Evolutionary conservation across 75 land plant species (phyloP).

Genomic region (Pinus taeda): DNA sequence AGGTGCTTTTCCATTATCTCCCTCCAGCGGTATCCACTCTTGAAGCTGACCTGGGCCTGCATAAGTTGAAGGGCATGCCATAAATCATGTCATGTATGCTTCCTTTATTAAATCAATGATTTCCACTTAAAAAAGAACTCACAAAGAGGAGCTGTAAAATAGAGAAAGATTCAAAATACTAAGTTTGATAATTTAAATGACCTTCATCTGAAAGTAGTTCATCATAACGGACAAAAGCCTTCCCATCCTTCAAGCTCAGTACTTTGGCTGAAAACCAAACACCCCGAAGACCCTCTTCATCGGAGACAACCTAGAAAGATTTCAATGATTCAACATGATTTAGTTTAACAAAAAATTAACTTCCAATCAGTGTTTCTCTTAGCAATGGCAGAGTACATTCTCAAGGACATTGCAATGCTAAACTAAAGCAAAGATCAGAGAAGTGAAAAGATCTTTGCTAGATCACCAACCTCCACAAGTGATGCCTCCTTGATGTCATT

Average conservation of each 20-base stretch:
- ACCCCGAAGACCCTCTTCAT: conserved; percentile 50
- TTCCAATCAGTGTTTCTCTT: background rate
- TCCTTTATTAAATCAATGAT: background rate
- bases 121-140: background rate
- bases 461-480: conserved; percentile 52
- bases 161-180: background rate
- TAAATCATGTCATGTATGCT: background rate
- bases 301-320: conserved; percentile 62
- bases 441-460: background rate
- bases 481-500: conserved; percentile 45
- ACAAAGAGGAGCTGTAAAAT: background rate
- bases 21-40: conserved; percentile 75
- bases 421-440: conserved; percentile 10
- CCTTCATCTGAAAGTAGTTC: conserved; percentile 71
- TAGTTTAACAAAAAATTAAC: background rate
- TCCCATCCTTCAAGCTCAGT: conserved; percentile 49
- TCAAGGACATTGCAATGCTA: background rate
- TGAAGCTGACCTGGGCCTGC: conserved; percentile 54
- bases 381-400: background rate
- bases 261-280: conserved; percentile 85
- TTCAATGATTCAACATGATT: background rate
- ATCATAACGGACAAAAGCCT: conserved; percentile 63
- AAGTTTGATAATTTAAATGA: conserved; percentile 15
- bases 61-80: conserved; percentile 3
- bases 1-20: conserved; percentile 40